A percentile compares a stretch with the other conserved stretches of the same genome.
These are phyloP conservation scores for Fistulifera solaris DNA, from an alignment of 108 stramenopile genomes.

Conservation along the genomic window DNA sequence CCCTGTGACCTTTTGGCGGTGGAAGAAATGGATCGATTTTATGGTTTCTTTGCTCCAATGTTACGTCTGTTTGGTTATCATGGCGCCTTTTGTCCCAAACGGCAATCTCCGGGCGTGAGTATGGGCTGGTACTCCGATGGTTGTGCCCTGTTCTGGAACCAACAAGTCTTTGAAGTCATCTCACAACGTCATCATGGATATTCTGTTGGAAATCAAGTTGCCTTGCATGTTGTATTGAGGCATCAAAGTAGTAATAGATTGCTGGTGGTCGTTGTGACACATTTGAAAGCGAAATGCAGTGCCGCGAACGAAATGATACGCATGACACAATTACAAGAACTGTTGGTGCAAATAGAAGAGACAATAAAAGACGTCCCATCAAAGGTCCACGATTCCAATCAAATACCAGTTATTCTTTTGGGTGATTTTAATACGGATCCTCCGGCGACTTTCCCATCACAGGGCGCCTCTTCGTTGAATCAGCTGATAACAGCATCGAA, in stretches of 20 bases:
- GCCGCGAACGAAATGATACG: slow-evolving; percentile 21
- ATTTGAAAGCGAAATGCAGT: slow-evolving; percentile 32
- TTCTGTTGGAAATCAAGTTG: slow-evolving; percentile 25
- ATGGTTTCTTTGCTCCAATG: slow-evolving; percentile 33
- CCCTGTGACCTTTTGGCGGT: slow-evolving; percentile 39
- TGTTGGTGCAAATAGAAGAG: slow-evolving; percentile 13
- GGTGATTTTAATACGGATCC: slow-evolving; percentile 51
- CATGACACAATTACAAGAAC: slow-evolving; percentile 23
- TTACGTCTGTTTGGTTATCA: slow-evolving; percentile 24
- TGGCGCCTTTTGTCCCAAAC: slow-evolving; percentile 36
- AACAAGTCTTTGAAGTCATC: slow-evolving; percentile 15
- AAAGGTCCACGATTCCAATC: background rate
- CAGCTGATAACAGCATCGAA: background rate
- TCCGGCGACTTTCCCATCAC: background rate
- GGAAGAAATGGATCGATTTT: slow-evolving; percentile 42
- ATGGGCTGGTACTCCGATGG: slow-evolving; percentile 53
- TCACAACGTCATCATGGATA: background rate
- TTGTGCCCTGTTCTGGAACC: slow-evolving; percentile 37
- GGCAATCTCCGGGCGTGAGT: slow-evolving; percentile 23
- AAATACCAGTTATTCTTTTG: slow-evolving; percentile 20
- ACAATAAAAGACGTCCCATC: background rate
- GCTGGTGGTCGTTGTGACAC: slow-evolving; percentile 33
- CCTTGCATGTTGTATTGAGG: slow-evolving; percentile 23
- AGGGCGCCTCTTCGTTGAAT: slow-evolving; percentile 2
- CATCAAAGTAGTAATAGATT: slow-evolving; percentile 10